Evolutionary conservation across 192 early-diverging fungal species (phyloP), one percentile per base, ranked within the genome.

Genomic region (Coemansia furcata): DNA sequence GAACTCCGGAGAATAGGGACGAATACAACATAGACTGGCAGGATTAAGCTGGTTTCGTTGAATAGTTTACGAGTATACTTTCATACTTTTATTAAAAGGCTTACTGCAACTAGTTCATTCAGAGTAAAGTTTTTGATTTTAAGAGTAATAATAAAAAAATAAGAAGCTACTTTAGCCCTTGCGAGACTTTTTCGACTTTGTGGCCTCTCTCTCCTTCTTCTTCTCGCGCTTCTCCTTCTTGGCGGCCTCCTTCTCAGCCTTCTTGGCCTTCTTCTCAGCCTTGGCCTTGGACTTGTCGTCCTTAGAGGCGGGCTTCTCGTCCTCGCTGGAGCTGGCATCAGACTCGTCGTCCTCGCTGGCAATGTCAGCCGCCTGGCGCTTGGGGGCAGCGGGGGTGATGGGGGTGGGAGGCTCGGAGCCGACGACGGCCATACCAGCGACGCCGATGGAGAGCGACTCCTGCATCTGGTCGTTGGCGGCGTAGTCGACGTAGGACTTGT

Each of bases 401-500:
- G 55, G 30, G 2, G 54, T 26, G 30, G 52, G 35, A 33, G 62
- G 61, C 35, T 35, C 68, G 3, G 62, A 47, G 35, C 23, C 68
- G 19, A 11, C 49, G 14, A 35, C 21, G 2, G 52, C 36, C 4
- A 46, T 19, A 2, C 63, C 30, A 3, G 63, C 47, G 11, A 38
- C 69, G 17, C 23, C 12, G 55, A 8, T 44, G 60, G 52, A 39
- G 55, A 59, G 60, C 40, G 26, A 38, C 8, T 17, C 50, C 62
- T 33, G 68, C 15, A 21, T 32, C 59, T 47, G 68, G 40, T 57
- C 65, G 54, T 36, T 43, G 26, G 66, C 67, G 33, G 80, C 69
- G 62, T 84, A 93, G 66, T 95, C 92, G 50, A 90, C 87, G 76
- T 91, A 93, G 30, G 65, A 79, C 68, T 90, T 88, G 73, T 87